These are phyloP conservation scores for Aspergillus floridensis DNA, from an alignment of 2,329 filamentous ascomycete genomes.

Conservation along the genomic window DNA sequence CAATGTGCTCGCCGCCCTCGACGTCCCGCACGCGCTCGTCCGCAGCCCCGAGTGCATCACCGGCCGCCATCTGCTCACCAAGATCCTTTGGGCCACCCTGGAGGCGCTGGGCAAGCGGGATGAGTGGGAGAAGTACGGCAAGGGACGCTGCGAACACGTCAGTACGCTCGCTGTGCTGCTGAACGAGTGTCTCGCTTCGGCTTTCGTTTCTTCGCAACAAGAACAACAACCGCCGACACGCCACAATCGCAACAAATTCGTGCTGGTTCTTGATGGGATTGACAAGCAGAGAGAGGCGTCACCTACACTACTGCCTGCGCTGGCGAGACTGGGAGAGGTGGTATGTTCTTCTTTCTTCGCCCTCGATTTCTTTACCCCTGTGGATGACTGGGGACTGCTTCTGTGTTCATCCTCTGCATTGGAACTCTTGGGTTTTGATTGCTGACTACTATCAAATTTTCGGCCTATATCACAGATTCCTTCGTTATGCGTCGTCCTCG, in stretches of 20 bases:
- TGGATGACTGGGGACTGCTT: too few species aligned
- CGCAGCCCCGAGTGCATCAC: constrained; percentile 48
- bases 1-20: constrained; percentile 61
- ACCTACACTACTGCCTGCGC: constrained; percentile 72
- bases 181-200: constrained; percentile 40
- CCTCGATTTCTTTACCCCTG: not conserved
- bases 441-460: not conserved
- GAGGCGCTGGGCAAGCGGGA: constrained; percentile 34
- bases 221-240: not conserved
- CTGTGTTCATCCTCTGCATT: too few species aligned
- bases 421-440: too few species aligned
- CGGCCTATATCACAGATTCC: constrained; percentile 64
- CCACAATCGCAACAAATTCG: constrained; percentile 56
- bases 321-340: constrained; percentile 77
- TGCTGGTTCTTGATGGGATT: constrained; percentile 83
- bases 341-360: constrained; percentile 49
- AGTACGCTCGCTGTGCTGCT: constrained; percentile 74
- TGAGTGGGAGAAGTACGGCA: constrained; percentile 46
- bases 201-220: not conserved
- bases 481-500: constrained; percentile 71
- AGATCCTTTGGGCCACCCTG: constrained; percentile 43
- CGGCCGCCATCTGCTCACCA: constrained; percentile 45
- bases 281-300: constrained; percentile 80
- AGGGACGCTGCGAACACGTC: constrained; percentile 73
- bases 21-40: constrained; percentile 44